Base-by-base conservation (phyloP, 176 grass and related monocot species). In the barley (Hordeum vulgare) region DNA sequence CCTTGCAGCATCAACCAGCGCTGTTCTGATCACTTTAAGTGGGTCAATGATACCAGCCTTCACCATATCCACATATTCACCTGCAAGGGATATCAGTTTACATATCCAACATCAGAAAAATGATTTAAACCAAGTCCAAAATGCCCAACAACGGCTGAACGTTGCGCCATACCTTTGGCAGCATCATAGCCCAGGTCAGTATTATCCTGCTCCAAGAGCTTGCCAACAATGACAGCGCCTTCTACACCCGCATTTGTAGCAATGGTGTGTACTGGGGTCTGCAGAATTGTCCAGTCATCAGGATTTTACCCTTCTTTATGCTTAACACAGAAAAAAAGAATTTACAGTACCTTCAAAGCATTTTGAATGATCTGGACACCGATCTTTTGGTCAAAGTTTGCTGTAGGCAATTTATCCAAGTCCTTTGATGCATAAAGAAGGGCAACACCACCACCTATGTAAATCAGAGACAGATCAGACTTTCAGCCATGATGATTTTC, bases 341-440 rank as follows among this genome's bases (percentile, higher is more conserved):
- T 36, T 20, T 21, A 44, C 11, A 14, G 28, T 72, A 85, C 83
- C 61, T 84, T 99, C 72, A 94, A 81, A 65, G 96, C 91, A 85
- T 99, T 99, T 61, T 99, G 96, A 90, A 99, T 99, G 61, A 99
- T 99, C 78, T 96, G 96, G 26, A 99, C 93, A 71, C 93, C 96
- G 51, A 99, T 96, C 84, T 92, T 96, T 86, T 96, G 96, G 71
- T 99, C 96, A 39, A 94, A 96, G 81, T 99, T 99, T 3, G 91
- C 89, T 18, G 91, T 99, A 51, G 61, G 89, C 83, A 99, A 66
- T 26, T 96, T 94, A 28, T 94, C 91, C 44, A 99, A 75, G 40
- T 96, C 87, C 64, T 85, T 99, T 17, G 92, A 95, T 26, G 96
- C 93, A 87, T 96, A 99, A 2, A 99, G 96, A 85, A 99, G 96